phyloP scores from a whole-genome alignment of 2,329 filamentous ascomycete genomes.

The Mariannaea sp. region DNA sequence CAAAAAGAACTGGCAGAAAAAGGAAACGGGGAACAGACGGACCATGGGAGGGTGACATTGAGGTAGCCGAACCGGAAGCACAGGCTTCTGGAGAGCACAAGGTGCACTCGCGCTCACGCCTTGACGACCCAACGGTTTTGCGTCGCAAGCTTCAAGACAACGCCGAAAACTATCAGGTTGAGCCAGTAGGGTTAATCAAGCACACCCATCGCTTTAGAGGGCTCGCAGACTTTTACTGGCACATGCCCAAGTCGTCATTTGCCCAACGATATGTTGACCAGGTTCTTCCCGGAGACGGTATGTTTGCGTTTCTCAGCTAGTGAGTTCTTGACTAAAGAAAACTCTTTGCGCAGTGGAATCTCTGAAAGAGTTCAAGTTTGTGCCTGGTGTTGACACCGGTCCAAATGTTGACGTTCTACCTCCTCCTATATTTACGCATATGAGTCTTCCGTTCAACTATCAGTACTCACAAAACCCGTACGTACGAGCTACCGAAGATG shows the following conservation, averaged over 20 bases:
- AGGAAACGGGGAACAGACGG: slow-evolving; percentile 77
- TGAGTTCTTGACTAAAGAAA: not conserved
- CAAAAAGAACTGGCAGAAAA: slow-evolving; percentile 83
- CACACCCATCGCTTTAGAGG: slow-evolving; percentile 87
- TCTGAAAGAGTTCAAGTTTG: slow-evolving; percentile 67
- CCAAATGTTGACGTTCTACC: slow-evolving; percentile 74
- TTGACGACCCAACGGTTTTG: slow-evolving; percentile 60
- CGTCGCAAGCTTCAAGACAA: slow-evolving; percentile 74
- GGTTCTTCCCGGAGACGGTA: slow-evolving; percentile 73
- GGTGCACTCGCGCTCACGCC: slow-evolving; percentile 51
- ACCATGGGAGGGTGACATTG: slow-evolving; percentile 59
- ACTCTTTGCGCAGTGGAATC: slow-evolving; percentile 49
- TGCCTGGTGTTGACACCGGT: slow-evolving; percentile 62
- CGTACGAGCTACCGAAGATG: slow-evolving; percentile 65
- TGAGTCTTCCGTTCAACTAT: slow-evolving; percentile 75
- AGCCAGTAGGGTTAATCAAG: slow-evolving; percentile 73
- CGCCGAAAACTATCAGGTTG: slow-evolving; percentile 65
- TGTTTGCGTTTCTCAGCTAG: not conserved
- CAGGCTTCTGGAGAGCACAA: slow-evolving; percentile 23
- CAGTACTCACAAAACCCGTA: slow-evolving; percentile 86
- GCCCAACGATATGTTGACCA: slow-evolving; percentile 72
- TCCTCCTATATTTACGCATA: slow-evolving; percentile 77
- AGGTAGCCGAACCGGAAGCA: slow-evolving; percentile 37
- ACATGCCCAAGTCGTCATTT: slow-evolving; percentile 70
- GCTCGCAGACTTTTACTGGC: slow-evolving; percentile 87